Conservation (phyloP, 768 basidiomycete species). For the Dentipellis sp. region DNA sequence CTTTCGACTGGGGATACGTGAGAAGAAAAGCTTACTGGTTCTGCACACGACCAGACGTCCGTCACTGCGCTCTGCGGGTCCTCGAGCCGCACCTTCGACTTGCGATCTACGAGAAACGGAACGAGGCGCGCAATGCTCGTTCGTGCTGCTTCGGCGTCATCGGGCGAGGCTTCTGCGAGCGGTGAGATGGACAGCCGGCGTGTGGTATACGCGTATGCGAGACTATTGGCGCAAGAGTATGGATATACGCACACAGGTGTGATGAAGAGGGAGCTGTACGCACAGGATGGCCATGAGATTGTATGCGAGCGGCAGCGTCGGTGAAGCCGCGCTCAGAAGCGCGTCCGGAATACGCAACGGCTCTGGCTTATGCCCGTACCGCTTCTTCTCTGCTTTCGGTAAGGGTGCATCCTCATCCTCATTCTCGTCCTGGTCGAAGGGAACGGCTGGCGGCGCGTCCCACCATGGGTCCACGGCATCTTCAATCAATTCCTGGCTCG, state of each 20-base stretch:
- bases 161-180: constrained; percentile 32
- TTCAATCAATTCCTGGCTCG: constrained; percentile 43
- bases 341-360: constrained; percentile 34
- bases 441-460: constrained; percentile 28
- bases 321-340: constrained; percentile 31
- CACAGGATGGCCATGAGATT: constrained; percentile 66
- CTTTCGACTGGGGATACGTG: not conserved
- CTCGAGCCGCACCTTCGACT: constrained; percentile 43
- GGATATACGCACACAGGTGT: not conserved
- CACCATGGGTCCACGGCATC: constrained; percentile 67
- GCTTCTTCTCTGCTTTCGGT: constrained; percentile 9
- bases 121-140: constrained; percentile 40
- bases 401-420: constrained; percentile 2
- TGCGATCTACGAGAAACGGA: constrained; percentile 57
- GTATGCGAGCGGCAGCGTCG: constrained; percentile 38
- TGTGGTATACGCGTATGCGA: constrained; percentile 60
- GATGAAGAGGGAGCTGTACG: constrained; percentile 19
- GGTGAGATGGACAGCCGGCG: constrained; percentile 55
- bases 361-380: constrained; percentile 28
- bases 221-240: constrained; percentile 25
- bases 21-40: constrained; percentile 31
- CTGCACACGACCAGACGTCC: constrained; percentile 58
- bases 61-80: constrained; percentile 44
- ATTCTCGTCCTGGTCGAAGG: not conserved
- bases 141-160: constrained; percentile 32